Evolutionary conservation across 1,284 basidiomycete genomes (phyloP), one percentile per base, ranked within the genome.

Genomic region (Trametes hirsuta): DNA sequence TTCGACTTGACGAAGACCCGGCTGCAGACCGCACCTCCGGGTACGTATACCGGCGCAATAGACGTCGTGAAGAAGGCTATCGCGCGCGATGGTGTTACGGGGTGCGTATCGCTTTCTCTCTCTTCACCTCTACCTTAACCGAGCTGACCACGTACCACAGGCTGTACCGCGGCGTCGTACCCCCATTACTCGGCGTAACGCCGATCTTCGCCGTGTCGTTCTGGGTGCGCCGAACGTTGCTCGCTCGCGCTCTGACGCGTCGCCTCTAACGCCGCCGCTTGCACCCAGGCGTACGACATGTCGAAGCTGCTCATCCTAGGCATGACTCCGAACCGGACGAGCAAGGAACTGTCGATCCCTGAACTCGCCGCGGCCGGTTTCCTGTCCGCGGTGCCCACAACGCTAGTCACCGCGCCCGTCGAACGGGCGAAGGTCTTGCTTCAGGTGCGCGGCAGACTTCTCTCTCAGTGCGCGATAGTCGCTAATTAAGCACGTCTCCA

Each of bases 131-230:
- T 35, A 6, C 55, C 18, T 54, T 64, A 10, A 25, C 6, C 48
- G 39, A 53, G 36, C 8, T 39, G 9, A 21, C 30, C 30, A 30
- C 30, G 30, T 44, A 12, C 46, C 53, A 30, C 57, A 97, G 95
- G 37, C 76, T 99, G 76, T 99, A 98, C 76, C 92, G 97, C 67
- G 97, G 97, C 40, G 96, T 99, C 79, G 91, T 97, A 3, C 97
- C 97, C 25, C 97, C 97, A 52, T 79, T 99, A 64, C 80, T 98
- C 39, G 97, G 97, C 55, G 95, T 99, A 35, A 98, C 97, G 2
- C 97, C 97, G 49, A 99, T 99, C 73, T 99, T 99, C 73, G 97
- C 97, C 12, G 81, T 99, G 47, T 98, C 95, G 3, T 99, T 99
- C 82, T 98, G 96, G 95, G 94, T 94, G 73, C 63, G 84, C 72